These are phyloP conservation scores for Pichia membranifaciens DNA, from an alignment of 805 yeast species.

Conservation along the genomic window DNA sequence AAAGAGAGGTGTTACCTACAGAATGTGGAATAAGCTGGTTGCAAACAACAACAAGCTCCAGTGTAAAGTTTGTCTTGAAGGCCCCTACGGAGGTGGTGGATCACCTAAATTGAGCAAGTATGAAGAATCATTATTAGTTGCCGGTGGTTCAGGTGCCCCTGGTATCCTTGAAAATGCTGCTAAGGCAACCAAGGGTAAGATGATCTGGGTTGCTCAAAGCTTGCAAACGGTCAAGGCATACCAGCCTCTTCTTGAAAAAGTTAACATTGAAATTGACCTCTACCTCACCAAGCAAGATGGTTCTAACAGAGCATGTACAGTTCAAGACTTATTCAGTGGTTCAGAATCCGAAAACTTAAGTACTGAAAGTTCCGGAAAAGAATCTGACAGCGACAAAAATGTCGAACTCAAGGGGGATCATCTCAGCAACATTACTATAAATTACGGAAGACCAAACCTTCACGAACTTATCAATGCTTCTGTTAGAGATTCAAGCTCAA, in stretches of 20 bases:
- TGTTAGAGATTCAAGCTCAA: constrained; percentile 31
- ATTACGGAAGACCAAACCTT: constrained; percentile 37
- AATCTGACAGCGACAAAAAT: neutral
- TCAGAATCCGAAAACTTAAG: constrained; percentile 9
- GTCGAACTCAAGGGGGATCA: neutral
- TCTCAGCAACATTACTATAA: constrained; percentile 26
- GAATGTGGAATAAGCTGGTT: constrained; percentile 19
- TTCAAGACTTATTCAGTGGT: neutral
- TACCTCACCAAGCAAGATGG: constrained; percentile 33
- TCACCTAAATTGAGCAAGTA: constrained; percentile 42
- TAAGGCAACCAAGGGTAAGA: constrained; percentile 31
- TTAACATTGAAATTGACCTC: constrained; percentile 27
- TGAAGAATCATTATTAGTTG: constrained; percentile 47
- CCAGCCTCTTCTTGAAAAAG: constrained; percentile 24
- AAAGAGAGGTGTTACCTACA: constrained; percentile 49
- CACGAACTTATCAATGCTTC: constrained; percentile 29
- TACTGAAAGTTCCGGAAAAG: constrained; percentile 7
- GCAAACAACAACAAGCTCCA: constrained; percentile 4
- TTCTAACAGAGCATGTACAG: constrained; percentile 1
- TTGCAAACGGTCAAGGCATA: constrained; percentile 42
- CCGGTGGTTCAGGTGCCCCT: constrained; percentile 72
- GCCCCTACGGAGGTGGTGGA: constrained; percentile 55
- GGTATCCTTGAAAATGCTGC: constrained; percentile 40
- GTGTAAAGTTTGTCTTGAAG: constrained; percentile 43
- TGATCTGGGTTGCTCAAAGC: constrained; percentile 58